Evolutionary conservation across 257 asterid genomes (phyloP).

Genomic region (Paraleonurus japonicus): DNA sequence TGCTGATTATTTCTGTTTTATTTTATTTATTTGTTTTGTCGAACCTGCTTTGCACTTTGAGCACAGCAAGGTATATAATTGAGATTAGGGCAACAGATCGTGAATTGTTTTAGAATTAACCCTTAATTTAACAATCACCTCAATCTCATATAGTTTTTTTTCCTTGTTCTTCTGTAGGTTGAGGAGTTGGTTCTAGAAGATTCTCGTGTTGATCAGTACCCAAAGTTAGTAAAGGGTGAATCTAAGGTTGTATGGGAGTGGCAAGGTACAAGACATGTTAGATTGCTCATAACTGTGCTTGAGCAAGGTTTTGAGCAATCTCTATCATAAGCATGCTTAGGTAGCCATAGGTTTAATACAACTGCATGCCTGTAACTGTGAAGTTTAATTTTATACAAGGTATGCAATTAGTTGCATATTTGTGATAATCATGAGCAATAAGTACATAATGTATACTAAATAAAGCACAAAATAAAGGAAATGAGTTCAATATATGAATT

Average conservation of each 20-base stretch:
- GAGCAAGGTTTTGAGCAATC: neutral
- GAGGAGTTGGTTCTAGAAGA: conserved; percentile 87
- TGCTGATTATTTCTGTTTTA: conserved; percentile 6
- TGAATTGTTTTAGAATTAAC: neutral
- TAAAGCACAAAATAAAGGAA: neutral
- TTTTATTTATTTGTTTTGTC: neutral
- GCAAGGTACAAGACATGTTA: conserved; percentile 65
- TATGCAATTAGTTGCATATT: conserved; percentile 1
- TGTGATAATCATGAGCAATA: conserved; percentile 9
- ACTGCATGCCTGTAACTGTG: neutral
- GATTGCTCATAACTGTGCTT: neutral
- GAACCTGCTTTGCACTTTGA: neutral
- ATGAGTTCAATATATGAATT: neutral
- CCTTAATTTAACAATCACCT: neutral
- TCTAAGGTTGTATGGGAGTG: conserved; percentile 96
- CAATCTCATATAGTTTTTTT: neutral
- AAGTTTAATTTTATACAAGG: neutral
- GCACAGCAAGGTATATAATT: neutral
- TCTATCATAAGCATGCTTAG: neutral
- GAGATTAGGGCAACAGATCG: neutral
- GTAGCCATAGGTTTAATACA: neutral
- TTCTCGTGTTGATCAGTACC: conserved; percentile 84
- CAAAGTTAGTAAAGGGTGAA: conserved; percentile 83
- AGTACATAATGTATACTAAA: neutral
- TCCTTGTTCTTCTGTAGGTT: conserved; percentile 49